Evolutionary conservation across 2,329 filamentous ascomycete species (phyloP).

Genomic region (Paracorniculantispora psalliotae): DNA sequence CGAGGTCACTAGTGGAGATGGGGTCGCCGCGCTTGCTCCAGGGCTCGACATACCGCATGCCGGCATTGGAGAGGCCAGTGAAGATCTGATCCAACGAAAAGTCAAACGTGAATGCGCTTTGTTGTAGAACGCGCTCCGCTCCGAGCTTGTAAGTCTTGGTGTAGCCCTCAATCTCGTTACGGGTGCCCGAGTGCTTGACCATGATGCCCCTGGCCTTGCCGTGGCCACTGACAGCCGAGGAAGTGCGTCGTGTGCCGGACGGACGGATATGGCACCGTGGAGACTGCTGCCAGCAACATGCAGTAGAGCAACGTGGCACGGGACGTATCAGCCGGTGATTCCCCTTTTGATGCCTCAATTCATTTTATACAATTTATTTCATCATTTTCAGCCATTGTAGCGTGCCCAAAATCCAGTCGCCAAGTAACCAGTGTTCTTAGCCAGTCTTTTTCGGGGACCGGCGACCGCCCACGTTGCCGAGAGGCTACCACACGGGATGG

Average conservation of each 20-base stretch:
- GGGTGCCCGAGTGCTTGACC: background rate
- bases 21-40: background rate
- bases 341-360: no score
- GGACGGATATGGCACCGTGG: background rate
- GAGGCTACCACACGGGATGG: background rate
- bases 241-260: background rate
- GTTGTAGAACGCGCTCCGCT: conserved; percentile 24
- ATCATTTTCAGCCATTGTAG: background rate
- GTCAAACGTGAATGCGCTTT: conserved; percentile 36
- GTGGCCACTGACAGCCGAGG: background rate
- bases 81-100: conserved; percentile 32
- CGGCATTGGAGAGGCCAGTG: conserved; percentile 28
- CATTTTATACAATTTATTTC: background rate
- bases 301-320: no score
- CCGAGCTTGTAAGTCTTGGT: background rate
- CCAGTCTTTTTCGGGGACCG: background rate
- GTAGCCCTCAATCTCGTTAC: background rate
- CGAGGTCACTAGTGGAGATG: background rate
- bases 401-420: background rate
- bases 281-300: background rate
- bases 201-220: background rate
- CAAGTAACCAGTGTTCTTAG: no score
- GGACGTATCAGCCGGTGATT: no score
- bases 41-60: conserved; percentile 21
- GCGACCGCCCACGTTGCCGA: background rate